phyloP scores from a whole-genome alignment of 106 monocot genomes.

The Acorus gramineus region DNA sequence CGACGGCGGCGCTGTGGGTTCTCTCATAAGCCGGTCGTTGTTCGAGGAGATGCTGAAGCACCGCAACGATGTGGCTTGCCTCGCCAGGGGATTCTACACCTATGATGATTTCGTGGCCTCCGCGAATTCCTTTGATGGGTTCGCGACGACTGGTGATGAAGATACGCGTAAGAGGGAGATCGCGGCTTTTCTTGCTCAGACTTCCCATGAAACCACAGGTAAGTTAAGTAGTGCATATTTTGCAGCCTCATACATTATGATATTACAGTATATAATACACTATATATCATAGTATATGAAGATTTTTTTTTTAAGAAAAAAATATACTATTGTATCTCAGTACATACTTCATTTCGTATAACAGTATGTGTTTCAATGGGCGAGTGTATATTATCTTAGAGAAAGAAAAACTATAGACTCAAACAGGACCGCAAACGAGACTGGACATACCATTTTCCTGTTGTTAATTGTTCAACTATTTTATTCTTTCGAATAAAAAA shows the following conservation, averaged over 20 bases:
- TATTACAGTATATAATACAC: no score
- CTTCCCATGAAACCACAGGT: conserved; percentile 19
- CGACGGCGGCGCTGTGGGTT: conserved; percentile 3
- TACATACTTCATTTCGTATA: no score
- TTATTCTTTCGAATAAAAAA: no score
- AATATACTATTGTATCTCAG: no score
- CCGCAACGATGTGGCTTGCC: conserved; percentile 14
- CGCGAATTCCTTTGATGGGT: conserved; percentile 10
- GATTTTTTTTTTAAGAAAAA: no score
- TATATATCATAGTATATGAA: no score
- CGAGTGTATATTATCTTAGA: no score
- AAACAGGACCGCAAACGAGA: not conserved
- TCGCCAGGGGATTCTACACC: conserved; percentile 17
- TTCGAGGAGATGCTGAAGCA: conserved; percentile 14
- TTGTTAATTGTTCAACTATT: not conserved
- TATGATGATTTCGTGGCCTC: conserved; percentile 17
- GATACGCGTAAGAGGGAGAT: conserved; percentile 17
- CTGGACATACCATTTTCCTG: not conserved
- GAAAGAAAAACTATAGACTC: no score
- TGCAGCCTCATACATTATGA: no score
- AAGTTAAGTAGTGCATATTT: not conserved
- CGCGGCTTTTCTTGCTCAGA: conserved; percentile 19
- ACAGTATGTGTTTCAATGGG: no score
- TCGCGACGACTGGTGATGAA: conserved; percentile 12
- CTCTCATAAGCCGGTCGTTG: conserved; percentile 10